These are phyloP conservation scores for Apiospora malaysiana DNA, from an alignment of 2,329 filamentous ascomycete species.

Conservation along the genomic window DNA sequence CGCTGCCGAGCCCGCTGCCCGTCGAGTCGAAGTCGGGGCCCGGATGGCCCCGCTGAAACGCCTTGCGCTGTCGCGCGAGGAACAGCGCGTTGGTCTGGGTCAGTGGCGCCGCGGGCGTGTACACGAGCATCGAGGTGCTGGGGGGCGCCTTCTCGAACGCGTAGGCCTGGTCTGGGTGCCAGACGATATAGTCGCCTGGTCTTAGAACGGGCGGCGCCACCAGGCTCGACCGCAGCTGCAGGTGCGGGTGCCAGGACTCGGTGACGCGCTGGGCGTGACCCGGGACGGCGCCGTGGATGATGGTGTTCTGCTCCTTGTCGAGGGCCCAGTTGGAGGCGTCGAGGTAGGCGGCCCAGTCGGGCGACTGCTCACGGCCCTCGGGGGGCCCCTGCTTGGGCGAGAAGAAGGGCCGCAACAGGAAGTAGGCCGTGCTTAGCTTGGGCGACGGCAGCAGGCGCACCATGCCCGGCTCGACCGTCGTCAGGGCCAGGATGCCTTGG, in stretches of 20 bases:
- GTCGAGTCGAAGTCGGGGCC: constrained; percentile 62
- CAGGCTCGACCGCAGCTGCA: constrained; percentile 58
- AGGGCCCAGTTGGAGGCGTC: constrained; percentile 47
- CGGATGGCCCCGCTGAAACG: constrained; percentile 59
- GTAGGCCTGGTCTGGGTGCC: constrained; percentile 64
- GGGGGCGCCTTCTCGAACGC: constrained; percentile 48
- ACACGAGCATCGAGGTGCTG: constrained; percentile 56
- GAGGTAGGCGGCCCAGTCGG: constrained; percentile 57
- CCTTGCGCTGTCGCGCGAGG: constrained; percentile 62
- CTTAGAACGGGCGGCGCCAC: constrained; percentile 61
- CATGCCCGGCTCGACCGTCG: constrained; percentile 55
- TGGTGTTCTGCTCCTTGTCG: constrained; percentile 56
- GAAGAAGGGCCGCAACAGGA: constrained; percentile 60
- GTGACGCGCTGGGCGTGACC: constrained; percentile 64
- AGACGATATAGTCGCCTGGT: constrained; percentile 63
- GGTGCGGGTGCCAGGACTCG: constrained; percentile 63
- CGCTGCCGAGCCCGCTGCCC: constrained; percentile 55
- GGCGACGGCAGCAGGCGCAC: constrained; percentile 54
- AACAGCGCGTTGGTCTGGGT: constrained; percentile 65
- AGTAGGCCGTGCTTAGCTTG: constrained; percentile 54
- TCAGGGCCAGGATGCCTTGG: constrained; percentile 61
- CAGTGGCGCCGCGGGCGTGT: constrained; percentile 60
- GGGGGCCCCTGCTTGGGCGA: constrained; percentile 51
- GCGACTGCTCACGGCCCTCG: constrained; percentile 33
- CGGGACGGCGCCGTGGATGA: constrained; percentile 64